A percentile compares a stretch with the other conserved stretches of the same genome.
phyloP scores from a whole-genome alignment of 805 yeast species.

The Tetrapisispora arboricola region DNA sequence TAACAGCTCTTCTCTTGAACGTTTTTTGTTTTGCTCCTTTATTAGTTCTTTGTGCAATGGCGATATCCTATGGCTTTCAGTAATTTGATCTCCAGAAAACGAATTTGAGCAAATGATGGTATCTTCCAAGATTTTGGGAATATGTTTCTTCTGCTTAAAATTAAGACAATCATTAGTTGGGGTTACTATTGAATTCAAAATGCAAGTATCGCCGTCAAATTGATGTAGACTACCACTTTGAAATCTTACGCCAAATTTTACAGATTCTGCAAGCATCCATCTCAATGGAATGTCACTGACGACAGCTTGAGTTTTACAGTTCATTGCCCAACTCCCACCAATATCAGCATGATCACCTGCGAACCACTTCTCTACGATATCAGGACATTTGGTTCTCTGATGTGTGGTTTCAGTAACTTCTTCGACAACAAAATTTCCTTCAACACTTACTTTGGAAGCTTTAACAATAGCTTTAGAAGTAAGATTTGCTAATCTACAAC shows the following conservation, averaged over 20 bases:
- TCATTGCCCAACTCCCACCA: slow-evolving; percentile 58
- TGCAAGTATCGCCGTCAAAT: slow-evolving; percentile 33
- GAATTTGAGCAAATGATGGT: no score
- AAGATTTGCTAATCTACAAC: no score
- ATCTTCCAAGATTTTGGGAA: no score
- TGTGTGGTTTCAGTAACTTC: neutral
- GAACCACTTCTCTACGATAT: slow-evolving; percentile 46
- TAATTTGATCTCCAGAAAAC: no score
- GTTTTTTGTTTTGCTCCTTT: slow-evolving; percentile 11
- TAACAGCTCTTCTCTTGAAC: slow-evolving; percentile 5
- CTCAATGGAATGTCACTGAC: slow-evolving; percentile 45
- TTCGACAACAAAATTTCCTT: neutral
- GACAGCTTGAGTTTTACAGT: slow-evolving; percentile 29
- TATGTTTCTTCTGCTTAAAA: slow-evolving; percentile 7
- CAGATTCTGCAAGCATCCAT: slow-evolving; percentile 52
- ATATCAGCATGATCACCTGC: slow-evolving; percentile 62
- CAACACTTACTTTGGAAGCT: neutral
- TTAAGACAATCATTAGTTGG: slow-evolving; percentile 43
- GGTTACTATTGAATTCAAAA: slow-evolving; percentile 36
- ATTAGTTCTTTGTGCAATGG: no score
- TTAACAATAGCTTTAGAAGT: neutral
- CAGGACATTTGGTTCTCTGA: slow-evolving; percentile 8
- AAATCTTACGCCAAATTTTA: slow-evolving; percentile 41
- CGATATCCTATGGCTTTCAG: no score
- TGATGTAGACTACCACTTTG: slow-evolving; percentile 32